phyloP scores from a whole-genome alignment of 345 rosid species.

The Microthlaspi erraticum region DNA sequence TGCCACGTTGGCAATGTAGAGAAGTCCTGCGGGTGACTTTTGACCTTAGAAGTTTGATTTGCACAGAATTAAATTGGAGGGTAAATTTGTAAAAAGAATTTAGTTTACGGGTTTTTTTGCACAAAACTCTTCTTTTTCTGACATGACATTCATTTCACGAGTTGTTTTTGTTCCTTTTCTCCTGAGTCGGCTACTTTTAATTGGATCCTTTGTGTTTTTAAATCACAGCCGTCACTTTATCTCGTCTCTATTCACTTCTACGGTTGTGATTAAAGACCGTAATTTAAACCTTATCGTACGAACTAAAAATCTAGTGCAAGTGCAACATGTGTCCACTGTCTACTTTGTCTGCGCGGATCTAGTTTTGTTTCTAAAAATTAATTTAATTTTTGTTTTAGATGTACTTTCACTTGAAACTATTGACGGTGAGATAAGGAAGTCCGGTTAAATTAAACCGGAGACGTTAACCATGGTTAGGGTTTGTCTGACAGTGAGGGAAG shows the following conservation, averaged over 20 bases:
- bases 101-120: no score
- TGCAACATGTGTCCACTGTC: constrained; percentile 46
- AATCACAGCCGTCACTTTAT: constrained; percentile 25
- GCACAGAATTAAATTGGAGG: no score
- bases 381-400: not conserved
- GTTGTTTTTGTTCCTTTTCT: constrained; percentile 44
- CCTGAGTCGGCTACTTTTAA: constrained; percentile 46
- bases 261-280: constrained; percentile 24
- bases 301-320: constrained; percentile 22
- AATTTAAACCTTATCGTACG: constrained; percentile 36
- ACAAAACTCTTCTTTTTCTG: constrained; percentile 5
- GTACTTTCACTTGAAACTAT: constrained; percentile 16
- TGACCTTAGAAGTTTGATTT: no score
- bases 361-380: not conserved
- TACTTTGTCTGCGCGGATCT: constrained; percentile 37
- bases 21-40: no score
- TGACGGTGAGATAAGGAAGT: not conserved
- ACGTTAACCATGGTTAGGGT: constrained; percentile 37
- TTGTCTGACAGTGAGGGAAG: constrained; percentile 36
- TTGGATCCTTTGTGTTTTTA: constrained; percentile 30
- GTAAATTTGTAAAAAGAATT: no score
- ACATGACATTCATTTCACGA: constrained; percentile 47
- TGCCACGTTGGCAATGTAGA: no score
- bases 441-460: constrained; percentile 26
- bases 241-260: constrained; percentile 7